Evolutionary conservation across 495 filamentous ascomycete species (phyloP).

Genomic region (Delitschia confertaspora): DNA sequence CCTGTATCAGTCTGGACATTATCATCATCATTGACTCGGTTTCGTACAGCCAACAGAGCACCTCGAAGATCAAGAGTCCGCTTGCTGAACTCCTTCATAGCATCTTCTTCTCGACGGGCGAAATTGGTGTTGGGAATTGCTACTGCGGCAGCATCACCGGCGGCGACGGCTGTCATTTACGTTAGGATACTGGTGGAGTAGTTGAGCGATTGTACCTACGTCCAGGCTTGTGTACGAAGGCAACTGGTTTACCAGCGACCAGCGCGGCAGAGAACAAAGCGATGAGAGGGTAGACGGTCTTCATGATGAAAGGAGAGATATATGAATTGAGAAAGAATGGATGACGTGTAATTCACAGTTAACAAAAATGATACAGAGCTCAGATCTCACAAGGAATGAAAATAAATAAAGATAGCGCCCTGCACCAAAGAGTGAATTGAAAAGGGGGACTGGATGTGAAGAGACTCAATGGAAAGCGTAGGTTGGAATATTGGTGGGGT

Average conservation of each 20-base stretch:
- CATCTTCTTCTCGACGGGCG: slow-evolving; percentile 4
- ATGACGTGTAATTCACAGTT: slow-evolving; percentile 9
- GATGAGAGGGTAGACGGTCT: slow-evolving; percentile 18
- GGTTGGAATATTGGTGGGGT: slow-evolving; percentile 1
- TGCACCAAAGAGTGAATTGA: slow-evolving; percentile 15
- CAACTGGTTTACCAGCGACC: slow-evolving; percentile 19
- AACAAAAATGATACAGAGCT: slow-evolving; percentile 23
- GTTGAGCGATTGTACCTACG: not conserved
- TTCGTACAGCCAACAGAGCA: slow-evolving; percentile 1
- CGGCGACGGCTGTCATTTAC: slow-evolving; percentile 5
- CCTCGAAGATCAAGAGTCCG: slow-evolving; percentile 7
- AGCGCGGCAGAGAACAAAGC: slow-evolving; percentile 21
- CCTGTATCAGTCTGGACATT: not conserved
- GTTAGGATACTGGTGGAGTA: not conserved
- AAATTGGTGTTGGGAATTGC: slow-evolving; percentile 15
- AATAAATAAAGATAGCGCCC: slow-evolving; percentile 18
- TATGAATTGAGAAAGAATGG: slow-evolving; percentile 2
- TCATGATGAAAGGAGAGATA: slow-evolving; percentile 17
- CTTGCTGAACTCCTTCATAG: slow-evolving; percentile 14
- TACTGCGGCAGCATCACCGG: slow-evolving; percentile 8
- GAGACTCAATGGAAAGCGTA: not conserved
- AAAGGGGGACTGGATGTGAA: slow-evolving; percentile 12
- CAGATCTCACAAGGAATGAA: slow-evolving; percentile 23
- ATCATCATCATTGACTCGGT: not conserved
- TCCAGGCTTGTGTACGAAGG: slow-evolving; percentile 18